Conservation (phyloP, 139 green algal species). For the Spirogloea muscicola region DNA sequence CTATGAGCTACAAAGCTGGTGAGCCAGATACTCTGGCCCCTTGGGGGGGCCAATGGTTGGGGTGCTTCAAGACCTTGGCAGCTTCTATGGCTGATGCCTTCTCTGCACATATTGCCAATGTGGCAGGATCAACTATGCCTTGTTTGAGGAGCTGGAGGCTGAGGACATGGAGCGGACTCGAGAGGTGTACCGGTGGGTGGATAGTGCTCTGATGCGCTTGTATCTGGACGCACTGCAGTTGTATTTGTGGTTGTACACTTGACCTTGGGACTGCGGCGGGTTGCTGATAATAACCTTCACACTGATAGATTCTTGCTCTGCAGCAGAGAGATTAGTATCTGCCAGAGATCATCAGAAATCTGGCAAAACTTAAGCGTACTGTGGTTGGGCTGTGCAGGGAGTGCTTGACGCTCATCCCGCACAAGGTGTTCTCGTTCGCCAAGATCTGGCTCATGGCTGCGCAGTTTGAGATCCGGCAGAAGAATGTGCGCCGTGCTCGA, state of each 20-base stretch:
- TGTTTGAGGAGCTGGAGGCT: conserved; percentile 93
- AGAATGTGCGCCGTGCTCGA: conserved; percentile 39
- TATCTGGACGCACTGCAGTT: background rate
- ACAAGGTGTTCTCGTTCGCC: conserved; percentile 89
- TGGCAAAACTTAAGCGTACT: conserved; percentile 3
- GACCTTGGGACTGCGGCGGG: too few relatives aligned
- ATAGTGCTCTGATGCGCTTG: background rate
- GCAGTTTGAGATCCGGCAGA: conserved; percentile 75
- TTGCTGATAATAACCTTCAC: too few relatives aligned
- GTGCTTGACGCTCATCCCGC: conserved; percentile 80
- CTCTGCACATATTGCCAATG: too few relatives aligned
- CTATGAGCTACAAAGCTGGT: too few relatives aligned
- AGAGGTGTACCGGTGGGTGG: conserved; percentile 72
- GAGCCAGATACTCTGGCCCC: too few relatives aligned
- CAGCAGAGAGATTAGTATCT: too few relatives aligned
- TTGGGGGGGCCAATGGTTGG: too few relatives aligned
- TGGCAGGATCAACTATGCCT: conserved; percentile 87
- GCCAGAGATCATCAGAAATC: too few relatives aligned
- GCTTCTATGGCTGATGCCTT: too few relatives aligned
- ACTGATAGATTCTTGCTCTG: too few relatives aligned
- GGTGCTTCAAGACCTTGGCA: too few relatives aligned
- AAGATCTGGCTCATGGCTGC: conserved; percentile 97
- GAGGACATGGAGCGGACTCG: conserved; percentile 74
- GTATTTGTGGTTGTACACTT: background rate
- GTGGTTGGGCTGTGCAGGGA: conserved; percentile 25